Evolutionary conservation across 2,329 filamentous ascomycete species (phyloP).

Genomic region (Paracoccidioides lutzii): DNA sequence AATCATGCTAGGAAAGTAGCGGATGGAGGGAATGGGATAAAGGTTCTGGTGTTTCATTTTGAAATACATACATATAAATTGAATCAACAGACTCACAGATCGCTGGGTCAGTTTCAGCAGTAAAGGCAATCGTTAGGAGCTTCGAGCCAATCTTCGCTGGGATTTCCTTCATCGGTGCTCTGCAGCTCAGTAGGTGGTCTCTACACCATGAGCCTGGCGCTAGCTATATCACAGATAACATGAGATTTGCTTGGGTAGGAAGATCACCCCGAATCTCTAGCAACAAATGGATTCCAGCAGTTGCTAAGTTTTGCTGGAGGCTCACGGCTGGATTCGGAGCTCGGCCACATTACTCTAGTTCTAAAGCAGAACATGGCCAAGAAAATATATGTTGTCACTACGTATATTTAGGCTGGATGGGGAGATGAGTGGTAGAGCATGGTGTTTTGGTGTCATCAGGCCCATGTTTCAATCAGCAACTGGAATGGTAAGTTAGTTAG

Average conservation of each 20-base stretch:
- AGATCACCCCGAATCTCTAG: not conserved
- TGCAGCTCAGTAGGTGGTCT: slow-evolving; percentile 6
- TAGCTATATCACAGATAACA: not conserved
- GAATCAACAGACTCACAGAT: slow-evolving; percentile 52
- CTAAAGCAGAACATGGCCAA: not conserved
- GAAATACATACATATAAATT: slow-evolving; percentile 36
- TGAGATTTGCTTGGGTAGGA: slow-evolving; percentile 2
- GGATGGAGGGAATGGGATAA: not conserved
- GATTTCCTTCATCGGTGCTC: slow-evolving; percentile 31
- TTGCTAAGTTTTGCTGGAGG: not conserved
- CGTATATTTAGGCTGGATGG: too few species aligned
- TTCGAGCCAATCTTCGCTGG: too few species aligned
- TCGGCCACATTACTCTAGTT: not conserved
- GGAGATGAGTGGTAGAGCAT: too few species aligned
- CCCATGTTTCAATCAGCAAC: too few species aligned
- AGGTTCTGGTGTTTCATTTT: too few species aligned
- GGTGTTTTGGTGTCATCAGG: too few species aligned
- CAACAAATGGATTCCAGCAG: not conserved
- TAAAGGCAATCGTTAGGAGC: slow-evolving; percentile 42
- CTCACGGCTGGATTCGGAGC: not conserved
- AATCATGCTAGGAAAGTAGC: not conserved
- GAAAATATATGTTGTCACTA: not conserved
- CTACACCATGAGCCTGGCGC: not conserved
- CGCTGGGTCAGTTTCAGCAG: slow-evolving; percentile 39
- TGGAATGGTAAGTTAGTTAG: too few species aligned